phyloP scores from a whole-genome alignment of 768 basidiomycete genomes.

The Leucosporidium yakuticum region DNA sequence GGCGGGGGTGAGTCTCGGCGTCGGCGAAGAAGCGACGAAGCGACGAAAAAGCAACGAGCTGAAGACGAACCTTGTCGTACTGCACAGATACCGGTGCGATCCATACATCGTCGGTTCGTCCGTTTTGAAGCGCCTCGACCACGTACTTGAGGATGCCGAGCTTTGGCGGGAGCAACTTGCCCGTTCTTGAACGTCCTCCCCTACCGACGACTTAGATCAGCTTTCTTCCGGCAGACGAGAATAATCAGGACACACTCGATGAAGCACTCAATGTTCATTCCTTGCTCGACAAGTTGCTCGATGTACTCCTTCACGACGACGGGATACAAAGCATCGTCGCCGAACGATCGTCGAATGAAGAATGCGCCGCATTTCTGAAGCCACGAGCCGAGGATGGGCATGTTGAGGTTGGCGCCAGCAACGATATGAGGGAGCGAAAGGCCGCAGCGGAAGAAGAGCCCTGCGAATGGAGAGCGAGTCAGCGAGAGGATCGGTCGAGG shows the following conservation, averaged over 20 bases:
- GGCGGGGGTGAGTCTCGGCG: no score
- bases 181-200: slow-evolving; percentile 33
- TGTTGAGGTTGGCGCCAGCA: slow-evolving; percentile 38
- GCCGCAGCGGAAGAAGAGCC: slow-evolving; percentile 33
- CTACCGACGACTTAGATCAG: slow-evolving; percentile 13
- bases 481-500: neutral
- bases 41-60: no score
- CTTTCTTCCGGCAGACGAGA: neutral
- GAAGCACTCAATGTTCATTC: slow-evolving; percentile 24
- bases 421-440: slow-evolving; percentile 38
- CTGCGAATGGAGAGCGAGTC: neutral
- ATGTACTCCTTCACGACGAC: slow-evolving; percentile 32
- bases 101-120: slow-evolving; percentile 12
- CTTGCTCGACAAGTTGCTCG: slow-evolving; percentile 33
- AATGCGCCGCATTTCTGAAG: slow-evolving; percentile 35
- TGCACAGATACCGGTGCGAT: slow-evolving; percentile 25
- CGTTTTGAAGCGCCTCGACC: slow-evolving; percentile 21
- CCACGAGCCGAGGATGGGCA: slow-evolving; percentile 34
- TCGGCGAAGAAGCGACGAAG: no score
- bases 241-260: neutral
- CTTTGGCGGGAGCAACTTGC: slow-evolving; percentile 37
- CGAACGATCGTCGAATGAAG: slow-evolving; percentile 29
- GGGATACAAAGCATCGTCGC: slow-evolving; percentile 12
- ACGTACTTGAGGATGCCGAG: slow-evolving; percentile 34
- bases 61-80: slow-evolving; percentile 36